Conservation (phyloP, 2,329 filamentous ascomycete genomes). For the Fusarium sp. region DNA sequence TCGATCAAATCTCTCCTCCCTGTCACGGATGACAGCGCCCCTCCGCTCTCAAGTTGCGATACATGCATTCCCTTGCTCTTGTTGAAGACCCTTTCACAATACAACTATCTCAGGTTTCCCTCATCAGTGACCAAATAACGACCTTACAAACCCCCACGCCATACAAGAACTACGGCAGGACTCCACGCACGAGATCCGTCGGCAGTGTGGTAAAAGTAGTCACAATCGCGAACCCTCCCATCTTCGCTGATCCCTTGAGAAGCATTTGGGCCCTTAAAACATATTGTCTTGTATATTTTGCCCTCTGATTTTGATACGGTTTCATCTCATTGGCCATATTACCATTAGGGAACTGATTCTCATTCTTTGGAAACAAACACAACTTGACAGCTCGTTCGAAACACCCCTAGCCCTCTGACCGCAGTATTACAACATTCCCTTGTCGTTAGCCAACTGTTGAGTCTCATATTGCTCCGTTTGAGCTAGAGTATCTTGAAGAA, state of each 20-base stretch:
- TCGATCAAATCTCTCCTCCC: constrained; percentile 43
- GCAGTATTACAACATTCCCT: constrained; percentile 9
- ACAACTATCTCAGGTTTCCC: constrained; percentile 40
- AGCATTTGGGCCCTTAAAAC: constrained; percentile 10
- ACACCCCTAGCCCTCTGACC: constrained; percentile 20
- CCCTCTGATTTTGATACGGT: constrained; percentile 35
- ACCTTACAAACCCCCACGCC: constrained; percentile 43
- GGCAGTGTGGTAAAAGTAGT: constrained; percentile 20
- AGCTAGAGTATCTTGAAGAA: constrained; percentile 22
- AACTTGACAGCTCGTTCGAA: constrained; percentile 31
- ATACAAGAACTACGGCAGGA: constrained; percentile 31
- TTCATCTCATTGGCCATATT: constrained; percentile 29
- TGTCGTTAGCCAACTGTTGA: constrained; percentile 10
- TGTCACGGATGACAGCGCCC: constrained; percentile 36
- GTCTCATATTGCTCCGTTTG: constrained; percentile 1
- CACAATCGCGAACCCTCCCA: constrained; percentile 17
- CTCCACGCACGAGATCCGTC: constrained; percentile 39
- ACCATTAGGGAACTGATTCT: constrained; percentile 27
- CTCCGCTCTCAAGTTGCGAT: constrained; percentile 41
- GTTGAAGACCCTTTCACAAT: constrained; percentile 40
- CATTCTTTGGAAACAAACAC: constrained; percentile 32
- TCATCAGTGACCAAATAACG: constrained; percentile 35
- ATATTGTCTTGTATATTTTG: constrained; percentile 27
- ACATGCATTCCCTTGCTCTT: constrained; percentile 40
- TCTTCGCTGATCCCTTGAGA: constrained; percentile 1